Evolutionary conservation across 768 basidiomycete species (phyloP), one percentile per base, ranked within the genome.

Genomic region (Pseudohyphozyma bogoriensis): DNA sequence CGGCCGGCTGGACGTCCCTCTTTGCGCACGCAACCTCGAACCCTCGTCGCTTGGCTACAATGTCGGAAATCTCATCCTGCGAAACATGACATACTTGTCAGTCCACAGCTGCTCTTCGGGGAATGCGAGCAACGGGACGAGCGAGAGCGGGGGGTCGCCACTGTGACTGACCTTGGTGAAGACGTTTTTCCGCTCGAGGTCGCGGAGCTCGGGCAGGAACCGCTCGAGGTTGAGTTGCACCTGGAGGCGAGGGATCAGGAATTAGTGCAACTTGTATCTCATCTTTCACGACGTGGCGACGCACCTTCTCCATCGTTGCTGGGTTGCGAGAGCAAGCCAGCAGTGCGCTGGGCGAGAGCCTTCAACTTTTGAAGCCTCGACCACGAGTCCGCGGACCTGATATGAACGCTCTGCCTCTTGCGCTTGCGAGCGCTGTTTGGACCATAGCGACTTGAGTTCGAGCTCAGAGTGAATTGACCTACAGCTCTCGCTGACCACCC

Each of bases 191-290:
- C 71, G 65, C 58, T 69, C 66, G 32, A 72, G 66, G 63, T 72
- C 71, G 37, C 70, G 64, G 6, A 72, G 63, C 54, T 72, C 71
- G 22, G 70, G 70, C 18, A 72, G 68, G 58, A 70, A 61, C 22
- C 70, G 67, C 66, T 72, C 71, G 53, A 72, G 60, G 20, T 64
- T 62, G 22, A 68, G 58, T 59, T 67, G 66, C 13, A 70, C 69
- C 60, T 67, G 26, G 2, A 37, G 24, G n/a, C n/a, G n/a, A n/a
- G n/a, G n/a, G n/a, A n/a, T n/a, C n/a, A n/a, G n/a, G n/a, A n/a
- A 44, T 20, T n/a, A 44, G 42, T n/a, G n/a, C n/a, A n/a, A n/a
- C n/a, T n/a, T n/a, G n/a, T n/a, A n/a, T n/a, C n/a, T n/a, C n/a
- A n/a, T n/a, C n/a, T n/a, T n/a, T n/a, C n/a, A n/a, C n/a, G n/a